Base-by-base conservation (phyloP, 768 basidiomycete species). In the Podaxis sp. region DNA sequence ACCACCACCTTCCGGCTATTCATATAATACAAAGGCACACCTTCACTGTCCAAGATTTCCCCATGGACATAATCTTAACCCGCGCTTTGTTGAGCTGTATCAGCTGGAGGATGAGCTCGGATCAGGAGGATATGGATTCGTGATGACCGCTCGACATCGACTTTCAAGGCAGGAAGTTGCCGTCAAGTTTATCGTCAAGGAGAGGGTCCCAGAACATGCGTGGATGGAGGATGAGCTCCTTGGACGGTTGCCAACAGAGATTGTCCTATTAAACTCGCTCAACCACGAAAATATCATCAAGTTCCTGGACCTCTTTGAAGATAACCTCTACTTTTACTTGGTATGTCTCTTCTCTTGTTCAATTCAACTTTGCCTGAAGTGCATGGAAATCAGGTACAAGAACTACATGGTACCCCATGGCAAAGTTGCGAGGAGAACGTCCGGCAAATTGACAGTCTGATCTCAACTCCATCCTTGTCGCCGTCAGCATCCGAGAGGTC, bases 381-480 rank as follows among this genome's bases (percentile, higher is more conserved):
- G 29, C 49, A 61, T 61, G 59, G 60, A 58, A 55, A 41, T 5
- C 63, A 96, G 94, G 86, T 95, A 3, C 93, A 94, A 77, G 95
- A 96, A 73, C 79, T 96, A 27, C 96, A 98, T 70, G 96, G 96
- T 27, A 86, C 89, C 27, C 94, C 96, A 3, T 98, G 95, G 95
- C 79, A 78, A 57, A 84, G 81, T 64, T 71, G 72, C 63, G 77
- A 77, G 66, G 76, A 55, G 67, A 52, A 41, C 43, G 56, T 19
- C 56, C 25, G 67, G 62, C 43, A 66, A 65, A 57, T 65, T 73
- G 65, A 65, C 71, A 51, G 64, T 72, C 64, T 66, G 71, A 6
- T 67, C 76, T 76, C 79, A 5, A 80, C 83, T 11, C 87, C 88
- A 36, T 76, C 79, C 22, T 75, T 88, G 65, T 86, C 87, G 17